Conservation (phyloP, 352 stramenopile genomes). For the Globisporangium okanoganense region DNA sequence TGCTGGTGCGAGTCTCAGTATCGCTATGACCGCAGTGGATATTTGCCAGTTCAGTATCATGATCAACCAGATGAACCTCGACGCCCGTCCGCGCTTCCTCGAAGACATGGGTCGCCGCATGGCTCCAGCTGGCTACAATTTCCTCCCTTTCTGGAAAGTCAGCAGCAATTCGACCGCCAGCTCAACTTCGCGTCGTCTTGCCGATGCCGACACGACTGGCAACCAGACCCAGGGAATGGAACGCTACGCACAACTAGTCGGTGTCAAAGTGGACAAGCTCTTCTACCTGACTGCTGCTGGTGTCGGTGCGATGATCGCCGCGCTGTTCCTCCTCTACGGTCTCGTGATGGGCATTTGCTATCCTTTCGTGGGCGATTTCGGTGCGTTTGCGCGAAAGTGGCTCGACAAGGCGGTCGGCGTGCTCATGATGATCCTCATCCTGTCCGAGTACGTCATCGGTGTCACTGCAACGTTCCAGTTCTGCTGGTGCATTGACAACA, state of each 20-base stretch:
- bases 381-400: constrained; percentile 59
- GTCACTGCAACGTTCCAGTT: constrained; percentile 84
- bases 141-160: constrained; percentile 61
- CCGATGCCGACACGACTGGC: constrained; percentile 15
- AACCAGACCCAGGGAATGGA: constrained; percentile 70
- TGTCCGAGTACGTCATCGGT: constrained; percentile 81
- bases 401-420: constrained; percentile 76
- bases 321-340: constrained; percentile 43
- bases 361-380: constrained; percentile 53
- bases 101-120: constrained; percentile 78
- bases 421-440: constrained; percentile 81
- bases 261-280: constrained; percentile 70
- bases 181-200: constrained; percentile 26
- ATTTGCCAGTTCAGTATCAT: constrained; percentile 82
- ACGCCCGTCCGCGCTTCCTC: constrained; percentile 63
- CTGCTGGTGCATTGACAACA: constrained; percentile 71
- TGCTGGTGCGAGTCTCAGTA: constrained; percentile 54
- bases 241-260: constrained; percentile 70
- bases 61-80: constrained; percentile 83
- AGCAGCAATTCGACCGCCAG: constrained; percentile 7
- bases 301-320: constrained; percentile 40
- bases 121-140: constrained; percentile 54
- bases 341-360: constrained; percentile 41
- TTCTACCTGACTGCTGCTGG: constrained; percentile 80
- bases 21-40: constrained; percentile 67